Evolutionary conservation across 2,329 filamentous ascomycete species (phyloP).

Genomic region (Thyridium curvatum): DNA sequence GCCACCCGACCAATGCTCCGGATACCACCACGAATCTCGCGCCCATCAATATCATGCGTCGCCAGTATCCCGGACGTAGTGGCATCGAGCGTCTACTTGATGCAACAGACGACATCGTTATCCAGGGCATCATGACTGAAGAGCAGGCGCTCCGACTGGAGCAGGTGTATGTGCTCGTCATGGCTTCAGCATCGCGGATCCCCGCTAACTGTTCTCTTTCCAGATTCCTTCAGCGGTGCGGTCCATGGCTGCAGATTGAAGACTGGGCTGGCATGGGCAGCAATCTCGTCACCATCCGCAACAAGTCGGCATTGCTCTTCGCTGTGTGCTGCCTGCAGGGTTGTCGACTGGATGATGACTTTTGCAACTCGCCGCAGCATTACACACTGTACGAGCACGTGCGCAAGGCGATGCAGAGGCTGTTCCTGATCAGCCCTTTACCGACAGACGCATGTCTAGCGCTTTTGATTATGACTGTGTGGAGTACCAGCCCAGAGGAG

Average conservation of each 20-base stretch:
- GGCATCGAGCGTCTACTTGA: neutral
- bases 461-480: neutral
- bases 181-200: no score
- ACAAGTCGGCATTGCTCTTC: neutral
- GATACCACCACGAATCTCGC: neutral
- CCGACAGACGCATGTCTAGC: neutral
- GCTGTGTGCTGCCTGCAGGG: neutral
- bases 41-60: neutral
- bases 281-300: neutral
- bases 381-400: neutral
- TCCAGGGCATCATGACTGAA: neutral
- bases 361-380: neutral
- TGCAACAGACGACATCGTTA: neutral
- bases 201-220: no score
- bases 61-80: neutral
- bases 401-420: neutral
- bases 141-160: neutral
- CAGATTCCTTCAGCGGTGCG: neutral
- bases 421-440: neutral
- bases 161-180: neutral
- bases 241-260: neutral
- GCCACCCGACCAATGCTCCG: neutral
- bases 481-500: neutral
- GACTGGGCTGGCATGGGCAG: neutral
- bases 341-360: neutral